Base-by-base conservation (phyloP, 768 basidiomycete genomes). In the Calocybe cyanea region DNA sequence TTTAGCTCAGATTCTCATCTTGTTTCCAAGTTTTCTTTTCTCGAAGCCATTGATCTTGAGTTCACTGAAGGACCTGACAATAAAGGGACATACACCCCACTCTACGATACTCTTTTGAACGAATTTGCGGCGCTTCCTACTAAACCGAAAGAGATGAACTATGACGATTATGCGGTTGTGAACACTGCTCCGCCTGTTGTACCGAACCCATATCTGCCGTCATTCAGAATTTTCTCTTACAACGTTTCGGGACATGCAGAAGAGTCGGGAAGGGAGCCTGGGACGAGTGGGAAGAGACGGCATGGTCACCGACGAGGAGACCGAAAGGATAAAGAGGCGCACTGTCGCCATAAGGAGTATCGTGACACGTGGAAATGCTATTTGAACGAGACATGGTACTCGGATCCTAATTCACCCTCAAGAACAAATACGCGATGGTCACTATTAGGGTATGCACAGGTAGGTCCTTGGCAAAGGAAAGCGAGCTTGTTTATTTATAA, bases 401-500 rank as follows among this genome's bases (percentile, higher is more conserved):
- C 76, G 55, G 81, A 78, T 66, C 64, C 76, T 18, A 59, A 74
- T 17, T 76, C 87, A 9, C 92, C 92, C 9, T 87, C 87, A 19
- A 71, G 87, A 46, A 69, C 56, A 25, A 93, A 92, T 62, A 68
- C 68, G 40, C 72, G 75, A 38, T 85, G 84, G 76, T 78, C 81
- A 7, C 84, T 87, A 3, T 67, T 93, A 33, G 90, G 90, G 36
- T 96, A 85, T 69, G 83, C 87, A 39, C 92, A 95, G 77, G 91
- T 89, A 59, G 43, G 75, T 53, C 18, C n/a, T 47, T 30, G 9
- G 19, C 21, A 28, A 53, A 55, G 54, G 56, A 32, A 53, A 38
- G 24, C 21, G 37, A 0, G 32, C 19, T 17, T 21, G 38, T 28
- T 28, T 28, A 28, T 11, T 28, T 28, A 6, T 28, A 5, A 28